Evolutionary conservation across 2,329 filamentous ascomycete species (phyloP), one percentile per base, ranked within the genome.

Genomic region (Albifimbria verrucaria): DNA sequence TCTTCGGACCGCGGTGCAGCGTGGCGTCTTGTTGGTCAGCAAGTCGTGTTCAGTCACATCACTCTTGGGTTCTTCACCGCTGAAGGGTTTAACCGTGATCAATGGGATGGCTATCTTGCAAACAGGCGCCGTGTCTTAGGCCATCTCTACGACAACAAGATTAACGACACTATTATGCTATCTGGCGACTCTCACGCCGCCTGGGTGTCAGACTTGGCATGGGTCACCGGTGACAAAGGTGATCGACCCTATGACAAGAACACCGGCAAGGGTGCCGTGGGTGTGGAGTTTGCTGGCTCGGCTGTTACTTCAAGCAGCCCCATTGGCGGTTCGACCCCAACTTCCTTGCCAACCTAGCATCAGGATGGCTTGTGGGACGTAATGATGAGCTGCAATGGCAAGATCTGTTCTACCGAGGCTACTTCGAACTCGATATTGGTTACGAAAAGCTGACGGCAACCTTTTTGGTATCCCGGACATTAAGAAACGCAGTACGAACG

Each of bases 21-120:
- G 1, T 92, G 88, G 88, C 77, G 88, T 41, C 66, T 92, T n/a
- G 78, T 92, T 43, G 88, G 88, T 10, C 87, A 85, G 23, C 88
- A 90, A 65, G 82, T 87, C 42, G 71, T 90, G 46, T 89, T 90
- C 69, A 83, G 80, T 7, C 76, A 77, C 7, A 67, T 86, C 23
- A 61, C 58, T 12, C 58, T 70, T 50, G 64, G 69, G 18, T 57
- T 63, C 11, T 65, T 63, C 21, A 54, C 54, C 1, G 62, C 70
- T 26, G 72, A 69, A 45, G 50, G 59, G 17, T 44, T 44, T 20
- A 44, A 44, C 42, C 42, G 42, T 22, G 67, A 69, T 48, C 59
- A 64, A 42, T 74, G 71, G 72, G 71, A 63, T 28, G 88, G 87
- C 2, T 91, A 91, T 62, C 71, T 80, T 51, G 77, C 85, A 10